Conservation (phyloP, 2,329 filamentous ascomycete species). For the Ophiostoma perfectum region DNA sequence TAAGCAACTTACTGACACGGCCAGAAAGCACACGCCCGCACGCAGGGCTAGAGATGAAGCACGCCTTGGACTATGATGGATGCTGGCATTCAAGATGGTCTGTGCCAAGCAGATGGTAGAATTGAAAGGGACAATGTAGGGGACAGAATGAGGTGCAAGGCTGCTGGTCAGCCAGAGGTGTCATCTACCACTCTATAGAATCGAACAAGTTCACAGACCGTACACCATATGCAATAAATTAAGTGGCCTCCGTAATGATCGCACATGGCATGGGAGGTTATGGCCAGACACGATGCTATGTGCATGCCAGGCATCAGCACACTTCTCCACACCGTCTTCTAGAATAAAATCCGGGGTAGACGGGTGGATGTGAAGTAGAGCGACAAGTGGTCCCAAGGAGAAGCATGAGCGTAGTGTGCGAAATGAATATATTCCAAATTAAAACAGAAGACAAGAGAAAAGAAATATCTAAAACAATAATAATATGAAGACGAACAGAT, state of each 20-base stretch:
- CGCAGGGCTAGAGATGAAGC: neutral
- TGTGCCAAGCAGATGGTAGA: neutral
- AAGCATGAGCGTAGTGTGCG: too few species aligned
- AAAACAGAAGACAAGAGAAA: neutral
- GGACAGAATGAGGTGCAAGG: neutral
- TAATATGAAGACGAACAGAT: too few species aligned
- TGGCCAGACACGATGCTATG: neutral
- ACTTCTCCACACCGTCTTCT: neutral
- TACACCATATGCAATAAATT: neutral
- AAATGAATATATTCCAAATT: neutral
- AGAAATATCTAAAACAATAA: neutral
- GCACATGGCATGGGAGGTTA: neutral
- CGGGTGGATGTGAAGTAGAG: neutral
- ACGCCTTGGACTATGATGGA: neutral
- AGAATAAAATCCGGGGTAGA: neutral
- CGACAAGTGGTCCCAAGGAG: too few species aligned
- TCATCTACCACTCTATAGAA: neutral
- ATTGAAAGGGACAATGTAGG: neutral
- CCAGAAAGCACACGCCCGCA: neutral
- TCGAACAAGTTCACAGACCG: neutral
- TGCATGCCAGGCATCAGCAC: neutral
- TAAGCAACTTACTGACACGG: neutral
- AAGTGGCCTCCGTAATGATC: neutral
- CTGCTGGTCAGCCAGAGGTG: neutral
- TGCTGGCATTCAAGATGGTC: neutral